Base-by-base conservation (phyloP, 148 eudicot genomes). In the Nepenthes gracilis region DNA sequence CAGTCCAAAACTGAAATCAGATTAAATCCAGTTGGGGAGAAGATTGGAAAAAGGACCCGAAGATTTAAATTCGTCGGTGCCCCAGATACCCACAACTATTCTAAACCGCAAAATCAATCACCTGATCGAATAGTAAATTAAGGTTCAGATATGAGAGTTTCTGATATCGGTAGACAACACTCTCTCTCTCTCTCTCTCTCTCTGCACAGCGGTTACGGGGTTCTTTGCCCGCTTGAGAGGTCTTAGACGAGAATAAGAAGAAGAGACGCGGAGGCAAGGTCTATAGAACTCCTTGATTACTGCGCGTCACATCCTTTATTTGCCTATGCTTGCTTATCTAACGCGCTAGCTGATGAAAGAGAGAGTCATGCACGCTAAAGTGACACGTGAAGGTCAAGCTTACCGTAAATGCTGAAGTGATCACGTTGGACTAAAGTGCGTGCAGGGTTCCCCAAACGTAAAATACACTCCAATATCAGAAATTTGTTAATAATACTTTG, bases 291-390 rank as follows among this genome's bases (percentile, higher is more conserved):
- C 43, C 43, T 63, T 45, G 23, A 57, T 63, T 55, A 64, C 40
- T 63, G 69, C 55, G 59, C 47, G 49, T 68, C 72, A 73, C 68
- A 67, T 58, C 67, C 64, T 40, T 23, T 60, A 36, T 40, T 23
- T 60, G 49, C 51, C n/a, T 6, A 11, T 4, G 47, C 45, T 37
- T 52, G 23, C 23, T 0, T 0, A 23, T 23, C 23, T 23, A 23
- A 58, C 52, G n/a, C 12, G 54, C 15, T 12, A 12, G 2, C 13
- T 35, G 49, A 45, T 47, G 56, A 10, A 35, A 33, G 62, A 40
- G 52, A 33, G 66, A 56, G 75, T 72, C 75, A 72, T 13, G 54
- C 65, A 66, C 75, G 75, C 70, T 56, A 72, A 71, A 65, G 12
- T 60, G 63, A 2, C 45, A 40, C 45, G 45, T 40, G 45, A 40